Percentiles rank a stretch among this genome's conserved stretches.
Conservation (phyloP, 2,329 filamentous ascomycete genomes). For the Domatiomyces globalis region DNA sequence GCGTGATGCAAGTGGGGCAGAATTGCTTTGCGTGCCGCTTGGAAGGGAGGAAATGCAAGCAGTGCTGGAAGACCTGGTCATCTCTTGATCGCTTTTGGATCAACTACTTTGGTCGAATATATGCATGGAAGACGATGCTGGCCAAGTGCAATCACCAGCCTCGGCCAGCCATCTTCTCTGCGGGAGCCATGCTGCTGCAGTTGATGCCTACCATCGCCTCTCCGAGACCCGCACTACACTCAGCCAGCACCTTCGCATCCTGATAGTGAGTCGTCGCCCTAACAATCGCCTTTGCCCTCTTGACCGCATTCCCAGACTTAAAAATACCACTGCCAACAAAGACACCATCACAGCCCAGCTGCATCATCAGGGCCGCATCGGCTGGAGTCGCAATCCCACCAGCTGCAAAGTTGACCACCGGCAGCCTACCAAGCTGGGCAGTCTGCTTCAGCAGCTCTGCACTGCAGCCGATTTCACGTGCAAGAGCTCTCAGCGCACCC, state of each 20-base stretch:
- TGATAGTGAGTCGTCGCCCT: slow-evolving; percentile 83
- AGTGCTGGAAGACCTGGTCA: slow-evolving; percentile 61
- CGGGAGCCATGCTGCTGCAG: slow-evolving; percentile 59
- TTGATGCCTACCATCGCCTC: slow-evolving; percentile 98
- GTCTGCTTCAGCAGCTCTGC: slow-evolving; percentile 71
- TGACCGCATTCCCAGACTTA: slow-evolving; percentile 81
- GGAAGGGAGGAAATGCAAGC: slow-evolving; percentile 76
- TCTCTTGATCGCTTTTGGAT: slow-evolving; percentile 3
- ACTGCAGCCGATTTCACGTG: slow-evolving; percentile 67
- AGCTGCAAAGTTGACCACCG: slow-evolving; percentile 94
- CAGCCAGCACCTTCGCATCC: slow-evolving; percentile 70
- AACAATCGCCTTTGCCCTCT: slow-evolving; percentile 87
- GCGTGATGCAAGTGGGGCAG: slow-evolving; percentile 72
- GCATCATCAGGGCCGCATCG: slow-evolving; percentile 97
- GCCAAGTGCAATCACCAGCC: slow-evolving; percentile 51
- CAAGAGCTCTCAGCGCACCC: slow-evolving; percentile 61
- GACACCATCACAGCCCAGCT: slow-evolving; percentile 92
- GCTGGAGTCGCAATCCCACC: slow-evolving; percentile 99
- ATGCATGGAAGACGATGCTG: background rate
- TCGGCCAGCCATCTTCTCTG: slow-evolving; percentile 68
- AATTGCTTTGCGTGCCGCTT: slow-evolving; percentile 74
- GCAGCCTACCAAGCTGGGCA: slow-evolving; percentile 71
- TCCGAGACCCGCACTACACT: slow-evolving; percentile 78
- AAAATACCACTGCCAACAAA: slow-evolving; percentile 97
- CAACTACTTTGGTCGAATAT: background rate